phyloP scores from a whole-genome alignment of 2,329 filamentous ascomycete species.

The Zymoseptoria tritici region DNA sequence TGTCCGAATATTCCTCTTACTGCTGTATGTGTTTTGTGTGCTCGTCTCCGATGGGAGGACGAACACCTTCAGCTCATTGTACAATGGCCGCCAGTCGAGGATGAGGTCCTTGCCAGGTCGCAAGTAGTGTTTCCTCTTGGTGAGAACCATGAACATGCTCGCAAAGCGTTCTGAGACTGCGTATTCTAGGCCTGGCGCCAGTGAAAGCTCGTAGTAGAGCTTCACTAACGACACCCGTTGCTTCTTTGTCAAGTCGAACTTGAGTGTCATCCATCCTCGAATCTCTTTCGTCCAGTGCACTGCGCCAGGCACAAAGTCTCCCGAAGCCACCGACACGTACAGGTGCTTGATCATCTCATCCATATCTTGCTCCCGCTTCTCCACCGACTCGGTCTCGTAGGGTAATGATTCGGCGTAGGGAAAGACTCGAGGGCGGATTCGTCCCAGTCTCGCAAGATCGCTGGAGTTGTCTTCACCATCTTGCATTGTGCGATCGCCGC shows the following conservation, averaged over 20 bases:
- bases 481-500: constrained; percentile 38
- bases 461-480: constrained; percentile 31
- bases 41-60: constrained; percentile 77
- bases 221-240: constrained; percentile 76
- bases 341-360: constrained; percentile 87
- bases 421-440: constrained; percentile 74
- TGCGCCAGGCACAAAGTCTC: constrained; percentile 89
- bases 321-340: constrained; percentile 82
- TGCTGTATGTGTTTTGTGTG: constrained; percentile 47
- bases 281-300: constrained; percentile 97
- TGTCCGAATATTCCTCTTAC: constrained; percentile 61
- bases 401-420: constrained; percentile 88
- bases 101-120: constrained; percentile 82
- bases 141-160: constrained; percentile 91
- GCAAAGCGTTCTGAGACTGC: constrained; percentile 80
- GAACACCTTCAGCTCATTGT: constrained; percentile 84
- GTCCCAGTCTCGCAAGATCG: constrained; percentile 54
- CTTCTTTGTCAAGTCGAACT: constrained; percentile 88
- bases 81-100: constrained; percentile 88
- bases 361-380: constrained; percentile 68
- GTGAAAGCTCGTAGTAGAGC: constrained; percentile 87
- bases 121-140: constrained; percentile 97
- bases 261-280: constrained; percentile 87
- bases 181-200: constrained; percentile 82
- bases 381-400: constrained; percentile 75